Evolutionary conservation across 345 rosid genomes (phyloP).

Genomic region (Abelmoschus esculentus): DNA sequence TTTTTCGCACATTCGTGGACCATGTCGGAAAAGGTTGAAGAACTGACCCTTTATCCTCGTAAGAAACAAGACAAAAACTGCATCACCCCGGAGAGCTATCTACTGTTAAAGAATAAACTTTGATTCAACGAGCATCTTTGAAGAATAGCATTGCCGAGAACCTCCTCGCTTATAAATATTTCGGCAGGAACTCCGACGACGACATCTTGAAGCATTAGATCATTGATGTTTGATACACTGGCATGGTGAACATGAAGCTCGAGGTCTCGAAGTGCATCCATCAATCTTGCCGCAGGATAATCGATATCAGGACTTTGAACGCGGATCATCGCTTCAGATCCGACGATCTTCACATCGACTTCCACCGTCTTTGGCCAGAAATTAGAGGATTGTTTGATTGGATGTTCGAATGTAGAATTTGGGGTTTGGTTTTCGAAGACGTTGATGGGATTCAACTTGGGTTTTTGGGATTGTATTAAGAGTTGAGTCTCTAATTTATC

Average conservation of each 20-base stretch:
- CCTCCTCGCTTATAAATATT: slow-evolving; percentile 19
- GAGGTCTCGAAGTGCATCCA: slow-evolving; percentile 38
- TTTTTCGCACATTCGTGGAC: too few species aligned
- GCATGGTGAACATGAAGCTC: slow-evolving; percentile 40
- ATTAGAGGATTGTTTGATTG: too few species aligned
- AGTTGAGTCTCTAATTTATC: slow-evolving; percentile 40
- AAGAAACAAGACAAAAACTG: neutral
- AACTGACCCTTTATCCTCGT: too few species aligned
- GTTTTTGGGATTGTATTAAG: slow-evolving; percentile 1
- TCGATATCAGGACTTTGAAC: slow-evolving; percentile 33
- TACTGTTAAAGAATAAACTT: too few species aligned
- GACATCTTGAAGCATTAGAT: slow-evolving; percentile 37
- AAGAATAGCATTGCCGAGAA: slow-evolving; percentile 22
- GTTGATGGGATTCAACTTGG: neutral
- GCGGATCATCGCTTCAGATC: slow-evolving; percentile 40
- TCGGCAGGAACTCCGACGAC: slow-evolving; percentile 35
- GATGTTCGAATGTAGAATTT: neutral
- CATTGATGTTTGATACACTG: slow-evolving; percentile 35
- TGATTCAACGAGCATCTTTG: slow-evolving; percentile 17
- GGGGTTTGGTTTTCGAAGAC: slow-evolving; percentile 3
- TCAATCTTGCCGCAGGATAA: slow-evolving; percentile 41
- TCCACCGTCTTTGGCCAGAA: slow-evolving; percentile 18
- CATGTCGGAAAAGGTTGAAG: too few species aligned
- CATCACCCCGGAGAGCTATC: neutral
- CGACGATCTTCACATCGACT: slow-evolving; percentile 48